A percentile compares a stretch with the other conserved stretches of the same genome.
phyloP scores from a whole-genome alignment of 1,139 yeast genomes.

The Sugiyamaella japonica region DNA sequence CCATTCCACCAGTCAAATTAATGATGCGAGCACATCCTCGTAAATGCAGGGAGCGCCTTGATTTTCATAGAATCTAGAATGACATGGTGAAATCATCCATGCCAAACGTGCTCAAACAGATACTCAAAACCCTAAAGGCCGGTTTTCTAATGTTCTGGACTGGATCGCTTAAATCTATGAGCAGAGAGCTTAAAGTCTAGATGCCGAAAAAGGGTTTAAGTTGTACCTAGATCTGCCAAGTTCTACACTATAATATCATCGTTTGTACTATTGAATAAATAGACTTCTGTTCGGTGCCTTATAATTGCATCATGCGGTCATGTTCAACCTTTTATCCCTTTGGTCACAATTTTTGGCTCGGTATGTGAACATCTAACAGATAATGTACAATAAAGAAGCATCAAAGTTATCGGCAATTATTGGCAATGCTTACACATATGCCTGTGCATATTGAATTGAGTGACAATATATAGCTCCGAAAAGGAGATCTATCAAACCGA shows the following conservation, averaged over 20 bases:
- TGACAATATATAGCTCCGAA: background rate
- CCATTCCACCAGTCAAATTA: background rate
- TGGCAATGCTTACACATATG: background rate
- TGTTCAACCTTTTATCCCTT: background rate
- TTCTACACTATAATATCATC: no score
- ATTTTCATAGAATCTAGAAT: background rate
- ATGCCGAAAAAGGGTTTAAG: no score
- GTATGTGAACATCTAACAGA: background rate
- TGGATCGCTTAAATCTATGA: no score
- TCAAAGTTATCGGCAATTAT: background rate
- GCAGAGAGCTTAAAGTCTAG: no score
- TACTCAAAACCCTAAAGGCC: background rate
- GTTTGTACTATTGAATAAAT: no score
- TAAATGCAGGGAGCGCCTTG: background rate
- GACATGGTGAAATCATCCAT: background rate
- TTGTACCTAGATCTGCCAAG: no score
- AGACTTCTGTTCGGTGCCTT: background rate
- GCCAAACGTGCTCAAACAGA: background rate
- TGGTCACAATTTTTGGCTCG: background rate
- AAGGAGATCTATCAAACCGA: background rate
- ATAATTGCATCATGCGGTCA: background rate
- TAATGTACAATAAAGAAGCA: background rate
- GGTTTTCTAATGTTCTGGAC: background rate
- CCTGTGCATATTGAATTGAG: background rate
- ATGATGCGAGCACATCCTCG: background rate